Evolutionary conservation across 2,329 filamentous ascomycete species (phyloP).

Genomic region (Leptodontidium sp.): DNA sequence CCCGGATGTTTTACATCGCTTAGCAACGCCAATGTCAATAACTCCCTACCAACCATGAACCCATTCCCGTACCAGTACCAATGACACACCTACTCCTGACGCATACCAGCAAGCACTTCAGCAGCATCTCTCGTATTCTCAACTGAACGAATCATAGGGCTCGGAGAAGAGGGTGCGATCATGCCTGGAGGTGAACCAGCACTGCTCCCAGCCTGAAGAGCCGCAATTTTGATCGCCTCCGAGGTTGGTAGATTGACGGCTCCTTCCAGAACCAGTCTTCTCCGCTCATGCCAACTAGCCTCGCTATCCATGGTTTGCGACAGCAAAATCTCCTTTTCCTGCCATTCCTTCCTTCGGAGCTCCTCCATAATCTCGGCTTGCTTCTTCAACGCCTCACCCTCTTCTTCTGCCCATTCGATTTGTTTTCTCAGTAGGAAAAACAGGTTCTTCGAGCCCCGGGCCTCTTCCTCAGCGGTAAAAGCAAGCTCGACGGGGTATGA

Average conservation of each 20-base stretch:
- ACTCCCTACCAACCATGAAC: neutral
- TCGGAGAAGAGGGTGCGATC: slow-evolving; percentile 25
- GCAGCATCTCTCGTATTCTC: slow-evolving; percentile 42
- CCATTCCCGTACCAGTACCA: neutral
- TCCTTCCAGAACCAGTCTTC: slow-evolving; percentile 61
- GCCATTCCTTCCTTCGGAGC: slow-evolving; percentile 75
- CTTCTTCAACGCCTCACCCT: slow-evolving; percentile 67
- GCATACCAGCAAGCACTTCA: slow-evolving; percentile 41
- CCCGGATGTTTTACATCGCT: slow-evolving; percentile 10
- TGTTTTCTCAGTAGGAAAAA: slow-evolving; percentile 70
- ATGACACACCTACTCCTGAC: slow-evolving; percentile 31
- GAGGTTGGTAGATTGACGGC: slow-evolving; percentile 45
- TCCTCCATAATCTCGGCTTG: slow-evolving; percentile 74
- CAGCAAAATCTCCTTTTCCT: slow-evolving; percentile 80
- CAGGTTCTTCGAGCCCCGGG: slow-evolving; percentile 68
- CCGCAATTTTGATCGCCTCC: slow-evolving; percentile 35
- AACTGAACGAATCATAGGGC: slow-evolving; percentile 28
- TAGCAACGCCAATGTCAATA: slow-evolving; percentile 17
- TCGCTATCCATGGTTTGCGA: slow-evolving; percentile 75
- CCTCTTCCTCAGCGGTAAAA: slow-evolving; percentile 72
- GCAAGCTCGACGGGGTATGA: slow-evolving; percentile 56
- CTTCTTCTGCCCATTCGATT: slow-evolving; percentile 75
- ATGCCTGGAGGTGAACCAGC: slow-evolving; percentile 18
- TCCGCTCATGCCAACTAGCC: slow-evolving; percentile 68
- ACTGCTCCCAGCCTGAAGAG: slow-evolving; percentile 22